Evolutionary conservation across 148 eudicot species (phyloP).

Genomic region (Rhododendron ovatum): DNA sequence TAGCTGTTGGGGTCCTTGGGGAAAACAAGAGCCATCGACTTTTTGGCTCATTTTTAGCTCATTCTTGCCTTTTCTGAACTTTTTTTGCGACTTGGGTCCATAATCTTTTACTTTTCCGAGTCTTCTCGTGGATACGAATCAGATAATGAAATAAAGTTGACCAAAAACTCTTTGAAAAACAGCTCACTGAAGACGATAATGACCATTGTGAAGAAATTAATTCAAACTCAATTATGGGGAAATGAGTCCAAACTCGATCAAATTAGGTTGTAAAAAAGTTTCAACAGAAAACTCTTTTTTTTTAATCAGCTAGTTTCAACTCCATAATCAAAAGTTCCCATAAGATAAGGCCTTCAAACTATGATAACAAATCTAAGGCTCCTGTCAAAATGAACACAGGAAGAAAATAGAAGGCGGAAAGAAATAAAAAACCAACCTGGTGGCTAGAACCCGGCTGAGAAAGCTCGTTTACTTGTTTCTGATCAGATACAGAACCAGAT

Average conservation of each 20-base stretch:
- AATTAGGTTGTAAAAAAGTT: neutral
- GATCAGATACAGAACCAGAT: slow-evolving; percentile 42
- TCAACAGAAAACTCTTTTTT: neutral
- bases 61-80: neutral
- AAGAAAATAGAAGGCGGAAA: neutral
- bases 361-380: neutral
- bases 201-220: neutral
- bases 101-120: neutral
- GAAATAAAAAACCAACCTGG: slow-evolving; percentile 21
- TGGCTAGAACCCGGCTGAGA: slow-evolving; percentile 32
- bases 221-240: neutral
- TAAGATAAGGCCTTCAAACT: neutral
- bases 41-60: neutral
- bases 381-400: neutral
- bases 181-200: neutral
- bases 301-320: neutral
- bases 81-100: neutral
- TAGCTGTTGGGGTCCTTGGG: neutral
- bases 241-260: neutral
- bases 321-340: neutral
- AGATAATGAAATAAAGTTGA: neutral
- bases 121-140: neutral
- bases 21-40: neutral
- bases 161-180: neutral
- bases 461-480: slow-evolving; percentile 24